Evolutionary conservation across 371 early-diverging fungal genomes (phyloP).

Genomic region (Actinomortierella wolfii): DNA sequence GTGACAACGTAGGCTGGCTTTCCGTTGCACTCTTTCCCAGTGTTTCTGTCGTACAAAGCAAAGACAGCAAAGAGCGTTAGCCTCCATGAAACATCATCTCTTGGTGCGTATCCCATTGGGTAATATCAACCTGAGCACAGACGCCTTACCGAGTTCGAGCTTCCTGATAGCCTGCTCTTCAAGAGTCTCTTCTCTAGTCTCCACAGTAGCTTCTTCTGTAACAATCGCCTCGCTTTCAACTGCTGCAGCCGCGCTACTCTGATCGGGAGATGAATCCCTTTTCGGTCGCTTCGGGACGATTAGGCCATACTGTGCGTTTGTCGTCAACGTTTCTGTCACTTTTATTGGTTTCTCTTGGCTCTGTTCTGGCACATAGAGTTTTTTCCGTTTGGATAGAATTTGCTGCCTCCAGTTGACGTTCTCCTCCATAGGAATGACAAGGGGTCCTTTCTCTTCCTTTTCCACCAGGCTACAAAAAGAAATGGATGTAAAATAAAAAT

Average conservation of each 20-base stretch:
- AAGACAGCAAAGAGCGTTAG: not conserved
- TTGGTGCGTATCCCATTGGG: too few species aligned
- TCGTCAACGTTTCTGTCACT: constrained; percentile 16
- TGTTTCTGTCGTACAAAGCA: constrained; percentile 48
- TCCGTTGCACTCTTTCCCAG: constrained; percentile 50
- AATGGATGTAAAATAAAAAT: constrained; percentile 1
- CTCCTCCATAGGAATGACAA: constrained; percentile 54
- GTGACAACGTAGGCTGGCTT: constrained; percentile 49
- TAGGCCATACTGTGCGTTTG: constrained; percentile 44
- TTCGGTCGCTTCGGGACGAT: constrained; percentile 42
- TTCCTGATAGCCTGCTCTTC: constrained; percentile 65
- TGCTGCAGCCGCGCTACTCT: constrained; percentile 8
- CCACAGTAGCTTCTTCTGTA: constrained; percentile 13
- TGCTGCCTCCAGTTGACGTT: constrained; percentile 57
- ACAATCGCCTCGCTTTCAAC: constrained; percentile 9
- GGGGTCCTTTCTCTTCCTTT: constrained; percentile 47
- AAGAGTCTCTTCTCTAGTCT: constrained; percentile 47
- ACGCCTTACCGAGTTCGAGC: constrained; percentile 52
- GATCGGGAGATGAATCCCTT: constrained; percentile 8
- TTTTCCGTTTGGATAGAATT: constrained; percentile 47
- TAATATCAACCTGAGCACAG: too few species aligned
- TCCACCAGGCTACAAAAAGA: constrained; percentile 43
- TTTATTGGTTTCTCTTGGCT: constrained; percentile 13
- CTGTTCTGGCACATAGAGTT: constrained; percentile 49
- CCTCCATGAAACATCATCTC: too few species aligned